A percentile compares a stretch with the other conserved stretches of the same genome.
Evolutionary conservation across 2,329 filamentous ascomycete species (phyloP).

Genomic region (Trichoderma sp.): DNA sequence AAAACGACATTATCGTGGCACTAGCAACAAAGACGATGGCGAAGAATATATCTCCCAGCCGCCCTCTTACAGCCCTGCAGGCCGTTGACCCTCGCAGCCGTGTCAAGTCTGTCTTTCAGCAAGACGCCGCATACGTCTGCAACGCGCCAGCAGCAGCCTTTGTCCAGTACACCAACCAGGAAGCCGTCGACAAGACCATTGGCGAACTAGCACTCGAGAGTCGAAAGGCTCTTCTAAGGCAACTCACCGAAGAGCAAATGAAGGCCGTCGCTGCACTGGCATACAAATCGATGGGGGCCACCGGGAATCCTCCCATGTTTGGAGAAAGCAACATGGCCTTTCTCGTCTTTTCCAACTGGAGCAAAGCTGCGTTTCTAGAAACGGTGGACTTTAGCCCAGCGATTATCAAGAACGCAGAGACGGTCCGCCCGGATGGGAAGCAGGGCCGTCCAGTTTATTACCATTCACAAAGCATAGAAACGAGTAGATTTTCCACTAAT

Average conservation of each 20-base stretch:
- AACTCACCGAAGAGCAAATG: conserved; percentile 5
- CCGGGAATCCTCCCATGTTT: neutral
- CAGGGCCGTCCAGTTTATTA: neutral
- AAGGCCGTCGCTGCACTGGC: neutral
- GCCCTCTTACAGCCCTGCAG: neutral
- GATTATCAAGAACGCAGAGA: neutral
- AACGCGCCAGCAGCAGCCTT: neutral
- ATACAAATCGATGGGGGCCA: neutral
- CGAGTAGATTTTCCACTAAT: neutral
- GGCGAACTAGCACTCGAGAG: neutral
- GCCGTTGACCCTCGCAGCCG: conserved; percentile 3
- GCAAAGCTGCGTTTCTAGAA: conserved; percentile 4
- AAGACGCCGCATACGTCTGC: conserved; percentile 5
- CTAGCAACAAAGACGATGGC: neutral
- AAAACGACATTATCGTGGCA: conserved; percentile 1
- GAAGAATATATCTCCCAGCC: neutral
- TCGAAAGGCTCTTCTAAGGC: neutral
- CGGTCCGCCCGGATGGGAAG: neutral
- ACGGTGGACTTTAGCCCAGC: conserved; percentile 11
- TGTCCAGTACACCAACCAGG: neutral
- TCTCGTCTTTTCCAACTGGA: neutral
- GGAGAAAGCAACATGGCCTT: neutral
- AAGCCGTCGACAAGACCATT: neutral
- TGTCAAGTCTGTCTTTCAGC: neutral
- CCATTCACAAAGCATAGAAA: neutral